Conservation (phyloP, 805 yeast genomes). For the Starmerella bombicola region DNA sequence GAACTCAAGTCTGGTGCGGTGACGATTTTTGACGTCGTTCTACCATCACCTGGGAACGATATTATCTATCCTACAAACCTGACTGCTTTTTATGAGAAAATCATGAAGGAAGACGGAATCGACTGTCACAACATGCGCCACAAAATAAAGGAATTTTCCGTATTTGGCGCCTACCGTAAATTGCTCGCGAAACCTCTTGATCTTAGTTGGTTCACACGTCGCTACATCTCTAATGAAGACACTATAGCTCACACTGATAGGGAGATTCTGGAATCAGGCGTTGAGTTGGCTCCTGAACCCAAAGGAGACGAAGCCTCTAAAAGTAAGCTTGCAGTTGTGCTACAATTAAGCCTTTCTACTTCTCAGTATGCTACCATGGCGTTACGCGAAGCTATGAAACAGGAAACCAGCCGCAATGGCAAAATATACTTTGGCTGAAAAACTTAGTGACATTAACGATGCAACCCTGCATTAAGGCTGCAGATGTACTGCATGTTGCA, state of each 20-base stretch:
- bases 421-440: constrained; percentile 12
- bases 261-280: constrained; percentile 34
- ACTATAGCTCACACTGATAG: constrained; percentile 72
- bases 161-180: constrained; percentile 79
- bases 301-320: constrained; percentile 31
- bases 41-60: constrained; percentile 96
- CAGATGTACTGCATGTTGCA: no score
- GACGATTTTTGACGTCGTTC: constrained; percentile 68
- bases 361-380: constrained; percentile 98
- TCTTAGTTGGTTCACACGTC: constrained; percentile 48
- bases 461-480: no score
- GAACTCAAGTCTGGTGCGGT: constrained; percentile 50
- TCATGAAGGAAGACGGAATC: constrained; percentile 67
- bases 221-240: constrained; percentile 51
- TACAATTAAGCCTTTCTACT: constrained; percentile 66
- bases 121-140: constrained; percentile 80
- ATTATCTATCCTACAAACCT: constrained; percentile 69
- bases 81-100: constrained; percentile 49
- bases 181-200: constrained; percentile 53
- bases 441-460: no score
- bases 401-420: constrained; percentile 23
- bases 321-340: constrained; percentile 51
- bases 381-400: constrained; percentile 72
- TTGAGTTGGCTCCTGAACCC: constrained; percentile 13
- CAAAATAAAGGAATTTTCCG: constrained; percentile 73